phyloP scores from a whole-genome alignment of 2,329 filamentous ascomycete species.

The Penicillium capsulatum region DNA sequence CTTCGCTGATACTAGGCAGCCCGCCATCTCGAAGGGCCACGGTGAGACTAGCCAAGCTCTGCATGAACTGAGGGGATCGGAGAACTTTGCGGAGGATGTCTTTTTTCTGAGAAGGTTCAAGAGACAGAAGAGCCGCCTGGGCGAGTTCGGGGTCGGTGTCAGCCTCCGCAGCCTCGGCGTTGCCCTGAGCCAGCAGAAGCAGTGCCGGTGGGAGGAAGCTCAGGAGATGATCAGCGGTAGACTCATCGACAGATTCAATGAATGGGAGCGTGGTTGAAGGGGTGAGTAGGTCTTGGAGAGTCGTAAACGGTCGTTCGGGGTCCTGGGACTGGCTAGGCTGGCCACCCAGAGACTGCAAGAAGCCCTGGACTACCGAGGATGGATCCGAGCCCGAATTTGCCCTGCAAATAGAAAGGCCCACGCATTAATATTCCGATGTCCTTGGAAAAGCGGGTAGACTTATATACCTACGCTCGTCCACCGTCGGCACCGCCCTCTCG shows the following conservation, averaged over 20 bases:
- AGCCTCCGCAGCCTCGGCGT: slow-evolving; percentile 55
- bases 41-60: slow-evolving; percentile 79
- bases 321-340: slow-evolving; percentile 41
- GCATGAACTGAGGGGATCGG: slow-evolving; percentile 83
- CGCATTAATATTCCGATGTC: slow-evolving; percentile 15
- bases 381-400: slow-evolving; percentile 63
- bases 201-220: slow-evolving; percentile 73
- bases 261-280: slow-evolving; percentile 73
- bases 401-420: slow-evolving; percentile 45
- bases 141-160: slow-evolving; percentile 66
- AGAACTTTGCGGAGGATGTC: slow-evolving; percentile 75
- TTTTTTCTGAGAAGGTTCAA: slow-evolving; percentile 74
- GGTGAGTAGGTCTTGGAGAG: slow-evolving; percentile 79
- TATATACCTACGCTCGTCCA: slow-evolving; percentile 94
- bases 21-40: slow-evolving; percentile 87
- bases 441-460: slow-evolving; percentile 29
- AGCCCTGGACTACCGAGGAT: slow-evolving; percentile 76
- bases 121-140: slow-evolving; percentile 68
- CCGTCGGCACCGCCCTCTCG: slow-evolving; percentile 94
- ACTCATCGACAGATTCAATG: slow-evolving; percentile 61
- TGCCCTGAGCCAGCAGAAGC: slow-evolving; percentile 69
- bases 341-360: slow-evolving; percentile 71
- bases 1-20: slow-evolving; percentile 82
- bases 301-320: slow-evolving; percentile 67
- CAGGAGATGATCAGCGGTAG: slow-evolving; percentile 69